Conservation (phyloP, 1,139 yeast species). For the Candida sanyaensis region DNA sequence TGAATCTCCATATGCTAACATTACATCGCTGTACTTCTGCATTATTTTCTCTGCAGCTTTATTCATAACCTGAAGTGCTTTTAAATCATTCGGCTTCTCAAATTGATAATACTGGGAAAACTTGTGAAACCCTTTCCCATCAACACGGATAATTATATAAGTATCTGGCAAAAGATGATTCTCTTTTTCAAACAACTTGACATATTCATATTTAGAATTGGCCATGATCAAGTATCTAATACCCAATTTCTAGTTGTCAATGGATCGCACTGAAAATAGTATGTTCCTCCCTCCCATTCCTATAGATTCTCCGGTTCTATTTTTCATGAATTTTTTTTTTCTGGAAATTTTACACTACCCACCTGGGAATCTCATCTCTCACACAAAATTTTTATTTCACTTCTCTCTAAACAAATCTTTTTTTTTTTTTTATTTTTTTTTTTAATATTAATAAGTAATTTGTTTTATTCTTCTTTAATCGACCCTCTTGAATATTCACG, state of each 20-base stretch:
- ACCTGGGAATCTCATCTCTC: slow-evolving; percentile 9
- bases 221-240: slow-evolving; percentile 50
- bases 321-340: not conserved
- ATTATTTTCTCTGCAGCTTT: slow-evolving; percentile 70
- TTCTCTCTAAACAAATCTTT: not conserved
- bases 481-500: not conserved
- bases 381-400: slow-evolving; percentile 5
- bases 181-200: slow-evolving; percentile 76
- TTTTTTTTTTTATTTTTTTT: not conserved
- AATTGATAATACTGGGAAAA: slow-evolving; percentile 75
- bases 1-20: slow-evolving; percentile 89
- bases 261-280: too few relatives aligned
- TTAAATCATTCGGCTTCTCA: slow-evolving; percentile 80
- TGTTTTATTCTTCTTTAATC: too few relatives aligned
- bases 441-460: too few relatives aligned
- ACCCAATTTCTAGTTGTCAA: too few relatives aligned
- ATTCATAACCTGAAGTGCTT: slow-evolving; percentile 82
- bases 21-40: slow-evolving; percentile 65
- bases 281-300: not conserved
- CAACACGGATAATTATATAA: slow-evolving; percentile 81
- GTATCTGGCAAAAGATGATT: slow-evolving; percentile 75
- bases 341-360: slow-evolving; percentile 3
- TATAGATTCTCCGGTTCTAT: not conserved
- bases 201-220: slow-evolving; percentile 82
- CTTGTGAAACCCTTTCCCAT: slow-evolving; percentile 92